Evolutionary conservation across 441 rosid species (phyloP).

Genomic region (Melastoma candidum): DNA sequence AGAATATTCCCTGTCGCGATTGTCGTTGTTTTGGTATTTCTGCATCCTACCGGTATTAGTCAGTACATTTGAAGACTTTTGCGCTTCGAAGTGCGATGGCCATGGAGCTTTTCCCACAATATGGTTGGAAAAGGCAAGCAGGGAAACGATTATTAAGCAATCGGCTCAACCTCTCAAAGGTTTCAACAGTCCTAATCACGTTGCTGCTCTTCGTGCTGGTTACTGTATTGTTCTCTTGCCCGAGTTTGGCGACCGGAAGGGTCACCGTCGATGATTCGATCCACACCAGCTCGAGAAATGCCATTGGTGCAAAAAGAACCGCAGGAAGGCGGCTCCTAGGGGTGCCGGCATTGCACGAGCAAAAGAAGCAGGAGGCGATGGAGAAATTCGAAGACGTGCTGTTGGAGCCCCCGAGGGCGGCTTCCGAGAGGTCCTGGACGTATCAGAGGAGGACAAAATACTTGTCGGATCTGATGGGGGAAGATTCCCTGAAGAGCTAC

Average conservation of each 20-base stretch:
- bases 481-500: slow-evolving; percentile 38
- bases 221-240: slow-evolving; percentile 24
- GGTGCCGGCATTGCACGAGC: slow-evolving; percentile 19
- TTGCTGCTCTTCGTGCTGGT: slow-evolving; percentile 33
- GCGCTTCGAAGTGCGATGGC: too few species aligned
- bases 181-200: slow-evolving; percentile 24
- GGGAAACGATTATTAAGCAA: slow-evolving; percentile 14
- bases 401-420: slow-evolving; percentile 66
- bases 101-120: too few species aligned
- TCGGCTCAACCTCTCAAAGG: slow-evolving; percentile 28
- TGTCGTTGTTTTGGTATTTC: background rate
- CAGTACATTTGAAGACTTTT: background rate
- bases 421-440: slow-evolving; percentile 43
- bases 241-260: slow-evolving; percentile 12
- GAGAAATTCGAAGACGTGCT: slow-evolving; percentile 61
- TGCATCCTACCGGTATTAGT: slow-evolving; percentile 8
- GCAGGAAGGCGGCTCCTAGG: slow-evolving; percentile 31
- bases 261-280: slow-evolving; percentile 20
- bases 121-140: slow-evolving; percentile 2
- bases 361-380: slow-evolving; percentile 37
- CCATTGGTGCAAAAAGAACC: slow-evolving; percentile 1
- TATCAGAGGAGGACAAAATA: slow-evolving; percentile 49
- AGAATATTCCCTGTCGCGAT: background rate
- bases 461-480: slow-evolving; percentile 56
- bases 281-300: slow-evolving; percentile 39